These are phyloP conservation scores for Paxillus ammoniavirescens DNA, from an alignment of 768 basidiomycete genomes.

Conservation along the genomic window DNA sequence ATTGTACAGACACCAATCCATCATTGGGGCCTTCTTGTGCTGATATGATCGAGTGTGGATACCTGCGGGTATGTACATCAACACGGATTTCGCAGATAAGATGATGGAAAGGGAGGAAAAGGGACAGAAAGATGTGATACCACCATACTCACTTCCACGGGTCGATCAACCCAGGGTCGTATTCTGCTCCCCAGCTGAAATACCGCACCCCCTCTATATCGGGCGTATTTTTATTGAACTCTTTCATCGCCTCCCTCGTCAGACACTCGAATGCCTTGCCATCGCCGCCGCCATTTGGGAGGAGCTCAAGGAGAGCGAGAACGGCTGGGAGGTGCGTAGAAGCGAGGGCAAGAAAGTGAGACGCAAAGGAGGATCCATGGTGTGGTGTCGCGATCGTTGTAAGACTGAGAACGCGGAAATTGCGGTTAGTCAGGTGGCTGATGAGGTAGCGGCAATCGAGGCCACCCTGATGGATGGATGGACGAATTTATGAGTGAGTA, in stretches of 20 bases:
- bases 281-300: conserved; percentile 92
- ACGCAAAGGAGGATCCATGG: conserved; percentile 89
- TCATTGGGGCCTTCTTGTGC: conserved; percentile 93
- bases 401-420: conserved; percentile 79
- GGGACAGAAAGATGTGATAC: background rate
- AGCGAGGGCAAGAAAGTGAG: conserved; percentile 83
- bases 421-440: conserved; percentile 73
- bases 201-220: conserved; percentile 80
- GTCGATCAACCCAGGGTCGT: conserved; percentile 87
- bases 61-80: conserved; percentile 27
- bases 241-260: conserved; percentile 79
- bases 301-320: conserved; percentile 71
- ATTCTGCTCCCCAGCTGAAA: conserved; percentile 93
- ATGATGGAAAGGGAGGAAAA: background rate
- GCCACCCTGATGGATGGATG: conserved; percentile 67
- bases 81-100: background rate
- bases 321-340: conserved; percentile 64
- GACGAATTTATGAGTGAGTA: background rate
- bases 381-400: conserved; percentile 97
- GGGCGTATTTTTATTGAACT: conserved; percentile 85
- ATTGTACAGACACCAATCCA: conserved; percentile 86
- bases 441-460: conserved; percentile 90
- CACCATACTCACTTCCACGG: conserved; percentile 62
- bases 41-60: conserved; percentile 77
- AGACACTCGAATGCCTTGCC: conserved; percentile 91